Conservation (phyloP, 176 grass and related monocot species). For the Triticum timopheevii region DNA sequence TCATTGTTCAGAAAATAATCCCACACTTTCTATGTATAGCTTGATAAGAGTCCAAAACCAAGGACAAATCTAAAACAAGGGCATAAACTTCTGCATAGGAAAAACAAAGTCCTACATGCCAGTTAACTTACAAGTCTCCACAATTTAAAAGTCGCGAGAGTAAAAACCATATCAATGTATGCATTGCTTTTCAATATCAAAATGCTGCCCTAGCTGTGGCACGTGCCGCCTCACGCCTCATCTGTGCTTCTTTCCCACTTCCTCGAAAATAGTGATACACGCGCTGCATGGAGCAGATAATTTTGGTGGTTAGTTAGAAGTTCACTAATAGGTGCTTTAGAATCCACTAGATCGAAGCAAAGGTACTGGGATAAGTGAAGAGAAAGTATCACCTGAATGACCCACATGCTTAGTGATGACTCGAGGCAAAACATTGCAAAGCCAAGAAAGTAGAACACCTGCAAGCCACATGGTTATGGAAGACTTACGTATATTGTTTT, state of each 20-base stretch:
- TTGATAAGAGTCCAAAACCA: no score
- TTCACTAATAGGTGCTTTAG: background rate
- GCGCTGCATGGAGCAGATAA: conserved; percentile 31
- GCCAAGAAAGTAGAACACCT: conserved; percentile 74
- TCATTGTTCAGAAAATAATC: no score
- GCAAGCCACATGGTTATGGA: background rate
- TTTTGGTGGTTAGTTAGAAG: background rate
- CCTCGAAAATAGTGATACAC: conserved; percentile 66
- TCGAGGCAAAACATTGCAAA: conserved; percentile 64
- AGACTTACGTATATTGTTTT: background rate
- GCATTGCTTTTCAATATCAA: background rate
- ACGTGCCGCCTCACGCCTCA: conserved; percentile 51
- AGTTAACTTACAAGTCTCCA: background rate
- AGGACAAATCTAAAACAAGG: background rate
- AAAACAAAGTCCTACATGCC: background rate
- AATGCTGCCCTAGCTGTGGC: conserved; percentile 56
- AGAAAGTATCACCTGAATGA: conserved; percentile 54
- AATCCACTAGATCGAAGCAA: background rate
- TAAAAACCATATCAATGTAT: background rate
- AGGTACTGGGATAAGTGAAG: background rate
- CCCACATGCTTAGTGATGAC: conserved; percentile 63
- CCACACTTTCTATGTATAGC: no score
- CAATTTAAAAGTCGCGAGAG: background rate
- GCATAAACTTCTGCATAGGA: background rate
- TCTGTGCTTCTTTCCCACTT: conserved; percentile 57